Evolutionary conservation across 129 eudicot genomes (phyloP).

Genomic region (Dittrichia graveolens): DNA sequence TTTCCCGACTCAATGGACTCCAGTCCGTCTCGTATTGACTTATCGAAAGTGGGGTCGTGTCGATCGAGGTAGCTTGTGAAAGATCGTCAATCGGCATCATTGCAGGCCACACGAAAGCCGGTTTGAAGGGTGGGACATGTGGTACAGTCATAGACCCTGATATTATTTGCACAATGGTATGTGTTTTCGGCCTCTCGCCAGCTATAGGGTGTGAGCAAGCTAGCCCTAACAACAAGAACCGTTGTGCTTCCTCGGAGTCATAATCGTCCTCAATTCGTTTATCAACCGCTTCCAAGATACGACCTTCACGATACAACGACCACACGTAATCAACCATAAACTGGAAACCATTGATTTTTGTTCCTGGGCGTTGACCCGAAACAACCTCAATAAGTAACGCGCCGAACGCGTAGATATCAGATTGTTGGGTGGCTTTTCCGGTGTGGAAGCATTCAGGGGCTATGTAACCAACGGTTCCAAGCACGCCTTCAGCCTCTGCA

Average conservation of each 20-base stretch:
- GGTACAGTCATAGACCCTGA: constrained; percentile 62
- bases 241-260: constrained; percentile 60
- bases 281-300: constrained; percentile 59
- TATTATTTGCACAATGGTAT: constrained; percentile 63
- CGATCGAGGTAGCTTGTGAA: constrained; percentile 39
- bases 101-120: constrained; percentile 83
- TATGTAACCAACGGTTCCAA: constrained; percentile 79
- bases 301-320: constrained; percentile 70
- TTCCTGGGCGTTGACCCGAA: constrained; percentile 79
- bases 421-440: constrained; percentile 80
- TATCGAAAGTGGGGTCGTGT: constrained; percentile 48
- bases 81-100: constrained; percentile 50
- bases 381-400: constrained; percentile 73
- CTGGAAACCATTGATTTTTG: constrained; percentile 56
- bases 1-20: constrained; percentile 52
- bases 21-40: constrained; percentile 57
- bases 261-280: constrained; percentile 53
- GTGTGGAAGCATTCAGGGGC: constrained; percentile 96
- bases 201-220: constrained; percentile 90
- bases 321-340: constrained; percentile 80
- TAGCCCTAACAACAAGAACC: constrained; percentile 65
- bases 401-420: constrained; percentile 83
- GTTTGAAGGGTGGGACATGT: constrained; percentile 68
- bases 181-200: constrained; percentile 71
- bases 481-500: constrained; percentile 82